Conservation (phyloP, 768 basidiomycete genomes). For the Auriculariales sp. region DNA sequence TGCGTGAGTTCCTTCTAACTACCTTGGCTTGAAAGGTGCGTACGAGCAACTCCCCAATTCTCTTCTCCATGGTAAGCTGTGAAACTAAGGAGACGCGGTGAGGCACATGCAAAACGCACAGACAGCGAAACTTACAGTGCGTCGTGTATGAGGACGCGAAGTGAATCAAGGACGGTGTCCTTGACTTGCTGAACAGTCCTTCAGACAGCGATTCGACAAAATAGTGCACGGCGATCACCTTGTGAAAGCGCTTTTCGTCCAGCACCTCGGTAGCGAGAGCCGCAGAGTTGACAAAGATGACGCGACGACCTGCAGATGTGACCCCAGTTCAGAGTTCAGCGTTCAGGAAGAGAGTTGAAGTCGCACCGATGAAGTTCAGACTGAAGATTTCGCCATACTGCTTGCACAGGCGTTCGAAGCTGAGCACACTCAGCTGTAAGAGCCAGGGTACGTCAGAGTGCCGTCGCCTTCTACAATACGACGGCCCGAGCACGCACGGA, state of each 20-base stretch:
- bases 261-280: slow-evolving; percentile 28
- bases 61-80: slow-evolving; percentile 25
- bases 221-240: slow-evolving; percentile 20
- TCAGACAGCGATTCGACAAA: too few relatives aligned
- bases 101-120: not conserved
- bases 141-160: slow-evolving; percentile 25
- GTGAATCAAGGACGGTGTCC: slow-evolving; percentile 18
- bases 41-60: slow-evolving; percentile 34
- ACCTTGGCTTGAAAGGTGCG: not conserved
- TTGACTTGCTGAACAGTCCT: not conserved
- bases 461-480: too few relatives aligned
- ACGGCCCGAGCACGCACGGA: too few relatives aligned
- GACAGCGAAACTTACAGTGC: slow-evolving; percentile 15
- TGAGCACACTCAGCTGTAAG: slow-evolving; percentile 20
- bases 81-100: slow-evolving; percentile 7
- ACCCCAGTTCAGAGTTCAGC: not conserved
- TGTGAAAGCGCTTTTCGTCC: slow-evolving; percentile 28
- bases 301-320: slow-evolving; percentile 12
- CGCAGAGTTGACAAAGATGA: slow-evolving; percentile 20
- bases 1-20: not conserved
- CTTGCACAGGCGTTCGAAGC: slow-evolving; percentile 21
- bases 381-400: slow-evolving; percentile 29
- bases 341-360: not conserved
- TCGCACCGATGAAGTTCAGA: slow-evolving; percentile 22
- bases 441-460: too few relatives aligned